These are phyloP conservation scores for Ophiostoma perfectum DNA, from an alignment of 2,329 filamentous ascomycete genomes.

Conservation along the genomic window DNA sequence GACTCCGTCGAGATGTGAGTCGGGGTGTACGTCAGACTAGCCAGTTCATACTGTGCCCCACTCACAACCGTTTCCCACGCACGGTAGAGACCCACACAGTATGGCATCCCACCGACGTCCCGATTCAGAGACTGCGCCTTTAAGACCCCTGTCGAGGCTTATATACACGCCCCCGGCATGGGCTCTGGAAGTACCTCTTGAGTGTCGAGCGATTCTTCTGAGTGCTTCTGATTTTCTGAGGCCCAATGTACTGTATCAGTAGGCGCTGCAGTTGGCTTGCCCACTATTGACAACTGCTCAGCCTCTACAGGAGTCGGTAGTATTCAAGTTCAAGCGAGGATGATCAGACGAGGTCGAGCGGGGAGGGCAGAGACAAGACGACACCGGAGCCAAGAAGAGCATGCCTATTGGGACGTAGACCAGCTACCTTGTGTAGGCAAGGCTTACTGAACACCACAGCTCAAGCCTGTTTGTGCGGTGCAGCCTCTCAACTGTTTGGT, in stretches of 20 bases:
- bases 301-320: background rate
- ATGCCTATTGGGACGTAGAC: background rate
- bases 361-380: background rate
- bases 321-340: background rate
- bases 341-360: background rate
- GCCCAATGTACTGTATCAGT: background rate
- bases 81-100: slow-evolving; percentile 13
- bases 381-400: background rate
- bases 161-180: background rate
- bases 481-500: background rate
- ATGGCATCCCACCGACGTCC: background rate
- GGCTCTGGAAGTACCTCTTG: slow-evolving; percentile 3
- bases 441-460: background rate
- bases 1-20: background rate
- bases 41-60: background rate
- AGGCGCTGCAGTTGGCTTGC: background rate
- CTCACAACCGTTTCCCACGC: background rate
- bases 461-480: background rate
- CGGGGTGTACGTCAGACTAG: background rate
- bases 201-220: background rate
- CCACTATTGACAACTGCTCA: background rate
- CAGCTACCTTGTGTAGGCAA: background rate
- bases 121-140: background rate
- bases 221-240: background rate
- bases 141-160: background rate